These are phyloP conservation scores for Lasiodiplodia theobromae DNA, from an alignment of 2,329 filamentous ascomycete genomes.

Conservation along the genomic window DNA sequence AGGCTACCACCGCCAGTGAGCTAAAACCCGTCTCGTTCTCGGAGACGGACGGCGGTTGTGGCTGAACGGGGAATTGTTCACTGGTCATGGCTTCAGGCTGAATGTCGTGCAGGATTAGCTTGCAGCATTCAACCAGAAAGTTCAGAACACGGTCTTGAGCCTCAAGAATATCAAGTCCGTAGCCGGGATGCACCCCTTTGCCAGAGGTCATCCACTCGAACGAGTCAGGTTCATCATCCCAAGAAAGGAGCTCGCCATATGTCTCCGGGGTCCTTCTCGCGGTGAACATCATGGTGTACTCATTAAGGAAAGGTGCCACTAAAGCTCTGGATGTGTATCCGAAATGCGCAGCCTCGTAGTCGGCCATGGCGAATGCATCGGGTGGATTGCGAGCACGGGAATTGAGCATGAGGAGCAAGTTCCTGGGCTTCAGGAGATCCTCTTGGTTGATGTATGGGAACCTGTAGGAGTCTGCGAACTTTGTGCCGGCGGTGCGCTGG, in stretches of 20 bases:
- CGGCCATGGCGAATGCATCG: conserved; percentile 56
- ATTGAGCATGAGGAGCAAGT: conserved; percentile 61
- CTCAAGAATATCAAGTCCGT: conserved; percentile 61
- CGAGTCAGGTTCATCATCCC: conserved; percentile 48
- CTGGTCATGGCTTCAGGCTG: conserved; percentile 39
- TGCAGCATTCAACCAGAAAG: conserved; percentile 60
- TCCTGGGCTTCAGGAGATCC: conserved; percentile 56
- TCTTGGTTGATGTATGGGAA: conserved; percentile 67
- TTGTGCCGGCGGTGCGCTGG: conserved; percentile 1
- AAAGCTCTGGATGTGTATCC: conserved; percentile 38
- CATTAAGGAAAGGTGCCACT: conserved; percentile 38
- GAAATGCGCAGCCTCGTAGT: conserved; percentile 47
- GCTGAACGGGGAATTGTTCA: conserved; percentile 44
- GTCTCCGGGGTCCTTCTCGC: conserved; percentile 40
- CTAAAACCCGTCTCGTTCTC: conserved; percentile 42
- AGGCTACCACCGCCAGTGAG: conserved; percentile 51
- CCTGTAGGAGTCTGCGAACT: conserved; percentile 46
- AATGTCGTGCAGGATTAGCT: conserved; percentile 61
- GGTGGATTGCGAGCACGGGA: conserved; percentile 58
- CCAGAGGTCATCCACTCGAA: conserved; percentile 46
- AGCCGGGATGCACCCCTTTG: conserved; percentile 52
- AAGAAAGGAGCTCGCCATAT: conserved; percentile 49
- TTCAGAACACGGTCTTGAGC: conserved; percentile 56
- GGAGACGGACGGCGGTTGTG: conserved; percentile 47
- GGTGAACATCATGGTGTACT: conserved; percentile 46